A percentile compares a stretch with the other conserved stretches of the same genome.
These are phyloP conservation scores for Geotrichum armillariae DNA, from an alignment of 1,139 yeast genomes.

Conservation along the genomic window DNA sequence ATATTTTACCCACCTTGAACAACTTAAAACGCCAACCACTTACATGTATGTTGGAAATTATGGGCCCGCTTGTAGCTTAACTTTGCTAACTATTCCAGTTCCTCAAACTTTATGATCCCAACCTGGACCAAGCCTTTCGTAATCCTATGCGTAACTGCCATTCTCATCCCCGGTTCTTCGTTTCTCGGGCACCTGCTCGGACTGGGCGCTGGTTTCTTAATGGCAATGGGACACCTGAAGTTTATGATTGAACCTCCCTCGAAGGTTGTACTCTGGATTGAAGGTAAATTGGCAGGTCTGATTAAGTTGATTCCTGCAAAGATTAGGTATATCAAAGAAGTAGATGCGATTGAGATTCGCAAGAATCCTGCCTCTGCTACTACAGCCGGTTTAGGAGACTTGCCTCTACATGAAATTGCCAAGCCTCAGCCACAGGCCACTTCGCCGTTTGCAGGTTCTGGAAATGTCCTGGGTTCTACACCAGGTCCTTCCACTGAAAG, in stretches of 20 bases:
- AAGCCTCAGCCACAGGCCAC: not conserved
- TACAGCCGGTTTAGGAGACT: not conserved
- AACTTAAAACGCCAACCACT: constrained; percentile 49
- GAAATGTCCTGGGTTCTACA: not conserved
- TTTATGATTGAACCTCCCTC: constrained; percentile 64
- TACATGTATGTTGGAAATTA: constrained; percentile 35
- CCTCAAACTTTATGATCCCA: constrained; percentile 47
- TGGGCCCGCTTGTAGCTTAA: constrained; percentile 1
- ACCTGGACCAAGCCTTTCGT: constrained; percentile 62
- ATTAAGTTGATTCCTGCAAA: constrained; percentile 56
- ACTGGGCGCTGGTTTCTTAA: constrained; percentile 51
- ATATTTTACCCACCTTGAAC: constrained; percentile 62
- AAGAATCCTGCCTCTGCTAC: constrained; percentile 10
- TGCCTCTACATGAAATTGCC: not conserved
- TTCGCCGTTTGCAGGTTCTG: not conserved
- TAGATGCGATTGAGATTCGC: constrained; percentile 51
- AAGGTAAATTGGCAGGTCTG: constrained; percentile 48
- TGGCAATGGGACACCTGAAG: constrained; percentile 58
- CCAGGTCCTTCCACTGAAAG: not conserved
- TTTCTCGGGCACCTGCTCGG: constrained; percentile 71
- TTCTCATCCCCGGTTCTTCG: constrained; percentile 59
- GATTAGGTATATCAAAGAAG: constrained; percentile 57
- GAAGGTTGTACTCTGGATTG: constrained; percentile 64
- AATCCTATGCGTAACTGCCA: constrained; percentile 50
- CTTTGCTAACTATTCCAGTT: constrained; percentile 10